Conservation (phyloP, 2,329 filamentous ascomycete species). For the Trichoderma guizhouense region DNA sequence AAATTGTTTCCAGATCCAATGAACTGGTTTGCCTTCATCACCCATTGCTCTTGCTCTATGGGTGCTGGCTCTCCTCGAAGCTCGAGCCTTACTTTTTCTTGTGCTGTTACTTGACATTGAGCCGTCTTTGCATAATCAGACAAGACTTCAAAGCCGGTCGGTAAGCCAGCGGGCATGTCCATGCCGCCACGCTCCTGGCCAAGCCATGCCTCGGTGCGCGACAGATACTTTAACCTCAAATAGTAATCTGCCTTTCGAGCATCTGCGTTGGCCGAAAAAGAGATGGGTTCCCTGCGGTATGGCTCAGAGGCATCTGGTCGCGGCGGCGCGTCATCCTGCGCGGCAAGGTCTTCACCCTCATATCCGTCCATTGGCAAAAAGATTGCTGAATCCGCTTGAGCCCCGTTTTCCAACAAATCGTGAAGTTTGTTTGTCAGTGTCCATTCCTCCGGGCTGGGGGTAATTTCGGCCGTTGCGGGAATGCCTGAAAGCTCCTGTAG, state of each 20-base stretch:
- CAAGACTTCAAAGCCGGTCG: slow-evolving; percentile 2
- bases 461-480: not conserved
- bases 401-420: slow-evolving; percentile 24
- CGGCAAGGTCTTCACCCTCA: slow-evolving; percentile 21
- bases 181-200: not conserved
- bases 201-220: not conserved
- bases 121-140: not conserved
- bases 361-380: slow-evolving; percentile 31
- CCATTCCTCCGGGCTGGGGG: slow-evolving; percentile 11
- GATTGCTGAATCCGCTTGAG: slow-evolving; percentile 26
- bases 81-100: slow-evolving; percentile 11
- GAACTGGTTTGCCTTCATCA: not conserved
- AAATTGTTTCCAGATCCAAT: not conserved
- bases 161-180: not conserved
- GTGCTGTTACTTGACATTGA: not conserved
- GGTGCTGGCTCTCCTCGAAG: slow-evolving; percentile 19
- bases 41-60: not conserved
- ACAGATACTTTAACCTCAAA: slow-evolving; percentile 17
- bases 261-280: slow-evolving; percentile 12
- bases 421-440: slow-evolving; percentile 25
- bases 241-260: slow-evolving; percentile 18
- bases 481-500: not conserved
- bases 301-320: not conserved
- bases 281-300: slow-evolving; percentile 17
- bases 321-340: slow-evolving; percentile 17